Percentiles rank a stretch among this genome's conserved stretches.
Evolutionary conservation across 805 yeast genomes (phyloP).

Genomic region (Teunomyces kruisii): DNA sequence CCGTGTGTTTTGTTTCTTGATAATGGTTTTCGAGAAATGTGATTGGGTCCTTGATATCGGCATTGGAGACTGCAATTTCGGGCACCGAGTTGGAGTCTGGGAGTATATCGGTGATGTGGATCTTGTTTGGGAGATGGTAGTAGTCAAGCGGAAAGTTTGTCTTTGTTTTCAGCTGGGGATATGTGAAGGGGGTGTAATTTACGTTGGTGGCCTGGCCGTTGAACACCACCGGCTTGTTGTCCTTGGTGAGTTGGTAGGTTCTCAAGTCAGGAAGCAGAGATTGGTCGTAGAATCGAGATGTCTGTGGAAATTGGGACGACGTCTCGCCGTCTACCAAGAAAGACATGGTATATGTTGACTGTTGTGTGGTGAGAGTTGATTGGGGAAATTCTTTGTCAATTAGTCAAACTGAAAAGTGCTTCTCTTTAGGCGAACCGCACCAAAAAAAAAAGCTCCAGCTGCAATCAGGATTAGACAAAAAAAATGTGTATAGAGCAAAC

Average conservation of each 20-base stretch:
- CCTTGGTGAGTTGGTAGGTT: conserved; percentile 14
- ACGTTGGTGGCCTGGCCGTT: conserved; percentile 26
- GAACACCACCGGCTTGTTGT: conserved; percentile 16
- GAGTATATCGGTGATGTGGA: conserved; percentile 13
- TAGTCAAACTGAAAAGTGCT: too few relatives aligned
- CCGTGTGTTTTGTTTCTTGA: conserved; percentile 56
- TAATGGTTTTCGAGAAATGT: conserved; percentile 56
- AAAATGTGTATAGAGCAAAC: too few relatives aligned
- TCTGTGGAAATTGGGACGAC: conserved; percentile 21
- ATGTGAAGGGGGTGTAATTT: conserved; percentile 45
- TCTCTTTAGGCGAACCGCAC: too few relatives aligned
- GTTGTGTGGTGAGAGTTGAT: neutral
- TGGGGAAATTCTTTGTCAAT: too few relatives aligned
- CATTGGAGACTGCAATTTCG: conserved; percentile 31
- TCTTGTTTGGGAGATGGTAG: conserved; percentile 33
- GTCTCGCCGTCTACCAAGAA: conserved; percentile 5
- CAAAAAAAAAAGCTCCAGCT: too few relatives aligned
- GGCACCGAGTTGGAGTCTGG: neutral
- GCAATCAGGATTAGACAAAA: too few relatives aligned
- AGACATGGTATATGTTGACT: neutral
- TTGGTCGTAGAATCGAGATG: conserved; percentile 25
- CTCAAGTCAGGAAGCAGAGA: conserved; percentile 23
- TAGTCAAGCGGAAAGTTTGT: conserved; percentile 45
- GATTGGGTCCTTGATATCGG: conserved; percentile 54
- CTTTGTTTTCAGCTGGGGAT: conserved; percentile 46